phyloP scores from a whole-genome alignment of 2,329 filamentous ascomycete species.

The Colletotrichum camelliae region DNA sequence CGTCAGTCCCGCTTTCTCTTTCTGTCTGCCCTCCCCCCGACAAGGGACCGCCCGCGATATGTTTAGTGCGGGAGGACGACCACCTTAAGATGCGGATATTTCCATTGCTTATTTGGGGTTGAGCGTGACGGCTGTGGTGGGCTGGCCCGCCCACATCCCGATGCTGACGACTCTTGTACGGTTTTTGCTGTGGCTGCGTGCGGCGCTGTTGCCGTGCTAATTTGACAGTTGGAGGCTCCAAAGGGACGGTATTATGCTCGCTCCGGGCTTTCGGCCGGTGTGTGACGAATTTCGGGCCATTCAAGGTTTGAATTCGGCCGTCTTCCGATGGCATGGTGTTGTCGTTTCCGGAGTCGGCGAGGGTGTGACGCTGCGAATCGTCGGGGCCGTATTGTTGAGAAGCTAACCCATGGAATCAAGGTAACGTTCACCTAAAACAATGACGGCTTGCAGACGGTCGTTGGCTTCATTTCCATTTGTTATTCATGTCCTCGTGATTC shows the following conservation, averaged over 20 bases:
- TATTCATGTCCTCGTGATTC: background rate
- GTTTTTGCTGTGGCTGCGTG: background rate
- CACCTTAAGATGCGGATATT: background rate
- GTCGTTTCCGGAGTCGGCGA: background rate
- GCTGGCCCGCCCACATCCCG: conserved; percentile 6
- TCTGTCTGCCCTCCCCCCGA: background rate
- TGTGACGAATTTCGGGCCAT: background rate
- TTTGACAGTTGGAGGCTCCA: background rate
- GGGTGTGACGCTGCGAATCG: background rate
- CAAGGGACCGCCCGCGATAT: background rate
- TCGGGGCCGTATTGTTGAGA: background rate
- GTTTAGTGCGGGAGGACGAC: background rate
- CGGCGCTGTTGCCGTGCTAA: background rate
- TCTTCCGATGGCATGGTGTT: background rate
- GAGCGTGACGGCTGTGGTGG: background rate
- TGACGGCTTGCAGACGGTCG: background rate
- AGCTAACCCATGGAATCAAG: background rate
- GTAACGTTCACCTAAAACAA: background rate
- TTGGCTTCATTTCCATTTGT: background rate
- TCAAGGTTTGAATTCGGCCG: background rate
- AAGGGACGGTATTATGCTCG: background rate
- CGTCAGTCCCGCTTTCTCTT: background rate
- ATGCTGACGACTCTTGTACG: background rate
- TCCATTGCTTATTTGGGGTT: background rate
- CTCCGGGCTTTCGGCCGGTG: background rate